Base-by-base conservation (phyloP, 176 grass and related monocot genomes). In the Pharus latifolius region DNA sequence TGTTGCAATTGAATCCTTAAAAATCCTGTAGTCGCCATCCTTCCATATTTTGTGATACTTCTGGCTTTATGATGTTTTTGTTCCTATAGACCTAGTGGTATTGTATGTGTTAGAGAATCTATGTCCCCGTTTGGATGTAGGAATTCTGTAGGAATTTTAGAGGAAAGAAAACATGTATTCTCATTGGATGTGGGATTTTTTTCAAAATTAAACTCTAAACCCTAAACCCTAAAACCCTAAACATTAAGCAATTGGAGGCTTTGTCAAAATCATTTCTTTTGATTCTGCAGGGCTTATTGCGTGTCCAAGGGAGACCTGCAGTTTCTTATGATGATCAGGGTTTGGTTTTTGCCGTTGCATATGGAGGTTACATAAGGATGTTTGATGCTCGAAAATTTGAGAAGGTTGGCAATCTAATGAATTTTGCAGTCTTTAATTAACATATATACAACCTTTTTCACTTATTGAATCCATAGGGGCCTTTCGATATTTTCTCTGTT, bases 281-380 rank as follows among this genome's bases (percentile, higher is more conserved):
- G 28, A 44, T 72, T 56, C 89, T 76, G 52, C 62, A 98, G 95
- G 90, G 89, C 60, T 85, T 88, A 57, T 65, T 98, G 72, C 83
- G 75, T 54, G 95, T 90, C 45, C 89, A 98, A 88, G 95, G 95
- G 40, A 77, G 90, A 38, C 95, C 95, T 55, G 95, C 95, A 49
- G 87, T 98, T 82, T 98, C 95, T 10, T 93, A 85, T 80, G 90
- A 98, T 80, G 90, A 93, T 32, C 95, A 98, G 84, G 95, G 95
- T 29, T 74, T 93, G 75, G 63, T 88, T 70, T 98, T 98, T 78
- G 95, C 75, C 67, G 74, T 98, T 71, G 95, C 90, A 13, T 93
- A 88, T 60, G 81, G 84, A 82, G 72, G 90, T 38, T 63, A 65
- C 32, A 63, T 93, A 61, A 82, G 94, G 47, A 75, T 98, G 82